Percentiles rank a stretch among this genome's conserved stretches.
Evolutionary conservation across 2,329 filamentous ascomycete species (phyloP).

Genomic region (Cryphonectria nitschkei): DNA sequence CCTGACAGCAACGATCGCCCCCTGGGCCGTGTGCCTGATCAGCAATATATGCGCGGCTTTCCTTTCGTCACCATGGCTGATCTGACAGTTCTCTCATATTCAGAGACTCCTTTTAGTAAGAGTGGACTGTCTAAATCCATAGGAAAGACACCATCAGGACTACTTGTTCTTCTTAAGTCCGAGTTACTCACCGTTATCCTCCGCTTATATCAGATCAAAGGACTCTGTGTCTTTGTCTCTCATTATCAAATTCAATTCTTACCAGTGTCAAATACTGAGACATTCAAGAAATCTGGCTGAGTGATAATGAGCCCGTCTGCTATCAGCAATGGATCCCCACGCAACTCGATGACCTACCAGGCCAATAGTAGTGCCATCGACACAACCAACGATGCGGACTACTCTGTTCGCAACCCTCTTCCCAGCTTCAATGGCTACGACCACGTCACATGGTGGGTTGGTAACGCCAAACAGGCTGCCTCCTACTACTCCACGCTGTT

Average conservation of each 20-base stretch:
- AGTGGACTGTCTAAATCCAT: background rate
- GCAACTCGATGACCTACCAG: conserved; percentile 46
- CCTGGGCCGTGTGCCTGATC: background rate
- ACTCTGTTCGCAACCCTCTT: conserved; percentile 53
- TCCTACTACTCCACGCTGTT: conserved; percentile 86
- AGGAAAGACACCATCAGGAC: background rate
- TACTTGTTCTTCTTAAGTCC: background rate
- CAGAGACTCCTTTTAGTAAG: background rate
- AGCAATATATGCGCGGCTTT: conserved; percentile 23
- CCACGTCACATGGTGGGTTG: conserved; percentile 94
- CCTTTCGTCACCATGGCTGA: background rate
- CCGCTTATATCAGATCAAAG: background rate
- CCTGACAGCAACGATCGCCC: background rate
- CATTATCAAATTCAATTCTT: background rate
- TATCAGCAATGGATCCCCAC: conserved; percentile 51
- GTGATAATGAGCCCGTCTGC: conserved; percentile 63
- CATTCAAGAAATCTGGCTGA: conserved; percentile 23
- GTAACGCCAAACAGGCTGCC: conserved; percentile 94
- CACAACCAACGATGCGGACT: conserved; percentile 53
- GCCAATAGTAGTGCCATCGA: conserved; percentile 35
- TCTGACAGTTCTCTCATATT: background rate
- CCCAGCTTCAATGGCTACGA: conserved; percentile 81
- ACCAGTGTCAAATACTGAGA: conserved; percentile 9
- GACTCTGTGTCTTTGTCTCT: too few species aligned
- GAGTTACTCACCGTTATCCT: too few species aligned